Evolutionary conservation across 2,329 filamentous ascomycete species (phyloP), one percentile per base, ranked within the genome.

Genomic region (Diplodia intermedia): DNA sequence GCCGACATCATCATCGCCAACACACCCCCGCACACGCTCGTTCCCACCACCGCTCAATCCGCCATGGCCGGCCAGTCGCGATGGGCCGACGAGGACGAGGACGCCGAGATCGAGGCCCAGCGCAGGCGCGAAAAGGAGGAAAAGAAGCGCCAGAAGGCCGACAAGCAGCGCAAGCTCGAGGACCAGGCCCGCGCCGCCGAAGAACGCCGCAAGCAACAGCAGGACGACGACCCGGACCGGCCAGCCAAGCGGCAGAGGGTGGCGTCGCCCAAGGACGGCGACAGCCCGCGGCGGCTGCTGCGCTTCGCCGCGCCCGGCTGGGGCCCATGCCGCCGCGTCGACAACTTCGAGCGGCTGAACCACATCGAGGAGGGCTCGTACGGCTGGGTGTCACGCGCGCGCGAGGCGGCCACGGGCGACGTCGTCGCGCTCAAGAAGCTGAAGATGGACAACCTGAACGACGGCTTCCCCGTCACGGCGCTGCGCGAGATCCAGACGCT

Each of bases 331-430:
- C 86, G 91, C 69, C 91, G 91, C 76, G 90, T 97, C 31, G 91
- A 94, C 75, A 90, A 92, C 75, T 99, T 94, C 81, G 92, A 97
- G 75, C 91, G 92, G 72, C 84, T 99, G 68, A 99, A 99, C 79
- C 91, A 95, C 77, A 99, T 99, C 74, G 95, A 98, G 79, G 95
- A 99, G 82, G 95, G 95, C 43, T 93, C 93, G 9, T 99, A 99
- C 79, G 95, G 95, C 55, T 94, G 90, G 87, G 95, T 99, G 4
- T 94, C 94, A 66, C 86, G 95, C 68, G 95, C 93, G 14, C 89
- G 86, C 70, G 90, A 96, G 73, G 83, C 86, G 38, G 82, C 84
- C 4, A 94, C 91, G 0, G 91, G 91, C 40, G 87, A 90, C 68
- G 86, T 99, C 7, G 94, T 98, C 23, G 95, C 95, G 15, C 83